A percentile compares a stretch with the other conserved stretches of the same genome.
Conservation (phyloP, 2,329 filamentous ascomycete species). For the Plenodomus lindquistii region DNA sequence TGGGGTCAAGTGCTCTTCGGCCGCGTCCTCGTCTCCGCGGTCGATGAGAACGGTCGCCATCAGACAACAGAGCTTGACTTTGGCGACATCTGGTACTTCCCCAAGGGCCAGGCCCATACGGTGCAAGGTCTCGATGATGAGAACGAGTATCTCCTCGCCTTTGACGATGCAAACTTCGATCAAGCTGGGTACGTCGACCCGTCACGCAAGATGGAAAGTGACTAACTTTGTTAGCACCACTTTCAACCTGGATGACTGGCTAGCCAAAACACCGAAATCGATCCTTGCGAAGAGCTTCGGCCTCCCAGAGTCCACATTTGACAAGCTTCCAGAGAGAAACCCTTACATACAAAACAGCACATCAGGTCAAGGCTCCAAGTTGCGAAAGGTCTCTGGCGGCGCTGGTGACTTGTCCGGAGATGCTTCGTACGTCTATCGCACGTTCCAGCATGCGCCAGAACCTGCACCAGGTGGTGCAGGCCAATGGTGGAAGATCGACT, state of each 20-base stretch:
- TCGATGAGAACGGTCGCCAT: constrained; percentile 64
- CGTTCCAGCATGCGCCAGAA: constrained; percentile 59
- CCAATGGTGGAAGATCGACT: constrained; percentile 66
- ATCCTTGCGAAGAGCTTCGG: constrained; percentile 72
- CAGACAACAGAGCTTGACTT: constrained; percentile 60
- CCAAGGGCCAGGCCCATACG: constrained; percentile 66
- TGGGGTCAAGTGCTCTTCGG: constrained; percentile 68
- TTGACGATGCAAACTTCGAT: constrained; percentile 70
- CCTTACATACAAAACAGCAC: constrained; percentile 67
- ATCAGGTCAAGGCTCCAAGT: constrained; percentile 41
- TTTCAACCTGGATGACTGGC: constrained; percentile 73
- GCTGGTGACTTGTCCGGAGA: constrained; percentile 58
- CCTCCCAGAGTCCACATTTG: constrained; percentile 62
- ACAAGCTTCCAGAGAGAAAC: constrained; percentile 59
- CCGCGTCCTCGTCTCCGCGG: constrained; percentile 61
- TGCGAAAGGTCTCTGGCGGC: constrained; percentile 51
- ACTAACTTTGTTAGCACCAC: constrained; percentile 56
- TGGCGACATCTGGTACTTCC: constrained; percentile 72
- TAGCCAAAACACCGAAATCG: constrained; percentile 65
- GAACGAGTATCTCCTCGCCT: constrained; percentile 69
- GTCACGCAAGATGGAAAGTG: background rate
- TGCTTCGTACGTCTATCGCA: constrained; percentile 65
- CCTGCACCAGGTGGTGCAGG: constrained; percentile 65
- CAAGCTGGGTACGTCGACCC: constrained; percentile 55
- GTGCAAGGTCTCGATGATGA: constrained; percentile 67